phyloP scores from a whole-genome alignment of 495 filamentous ascomycete species.

The Cercophora scortea region DNA sequence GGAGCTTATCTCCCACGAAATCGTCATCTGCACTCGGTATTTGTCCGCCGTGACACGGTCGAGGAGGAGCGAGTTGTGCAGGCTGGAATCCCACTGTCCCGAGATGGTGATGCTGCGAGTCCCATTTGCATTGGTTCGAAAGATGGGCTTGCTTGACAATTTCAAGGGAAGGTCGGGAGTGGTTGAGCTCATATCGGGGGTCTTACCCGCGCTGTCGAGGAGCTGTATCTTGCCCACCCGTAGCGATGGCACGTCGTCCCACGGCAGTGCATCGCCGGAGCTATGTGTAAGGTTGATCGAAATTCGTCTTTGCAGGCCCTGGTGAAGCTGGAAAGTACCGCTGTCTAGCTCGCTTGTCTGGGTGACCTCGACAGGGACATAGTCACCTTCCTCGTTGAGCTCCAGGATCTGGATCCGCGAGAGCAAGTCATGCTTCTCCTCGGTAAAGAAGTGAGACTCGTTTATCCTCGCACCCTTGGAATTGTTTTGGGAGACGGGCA shows the following conservation, averaged over 20 bases:
- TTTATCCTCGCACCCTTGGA: slow-evolving; percentile 67
- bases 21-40: slow-evolving; percentile 79
- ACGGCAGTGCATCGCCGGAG: slow-evolving; percentile 78
- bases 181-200: slow-evolving; percentile 64
- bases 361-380: slow-evolving; percentile 85
- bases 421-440: slow-evolving; percentile 92
- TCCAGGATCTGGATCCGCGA: slow-evolving; percentile 81
- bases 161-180: slow-evolving; percentile 69
- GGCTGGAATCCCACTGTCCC: slow-evolving; percentile 93
- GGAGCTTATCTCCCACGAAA: slow-evolving; percentile 76
- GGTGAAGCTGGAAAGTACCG: slow-evolving; percentile 89
- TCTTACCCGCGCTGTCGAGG: slow-evolving; percentile 76
- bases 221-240: slow-evolving; percentile 74
- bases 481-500: slow-evolving; percentile 43
- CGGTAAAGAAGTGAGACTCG: slow-evolving; percentile 84
- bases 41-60: slow-evolving; percentile 85
- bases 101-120: slow-evolving; percentile 79
- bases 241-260: slow-evolving; percentile 69
- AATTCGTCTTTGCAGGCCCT: slow-evolving; percentile 86
- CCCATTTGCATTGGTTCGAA: slow-evolving; percentile 79
- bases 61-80: slow-evolving; percentile 81
- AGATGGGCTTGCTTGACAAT: slow-evolving; percentile 62
- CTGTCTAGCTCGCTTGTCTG: slow-evolving; percentile 74
- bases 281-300: slow-evolving; percentile 80
- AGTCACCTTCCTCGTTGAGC: slow-evolving; percentile 82